phyloP scores from a whole-genome alignment of 2,329 filamentous ascomycete species.

The Nannizziopsis barbatae region DNA sequence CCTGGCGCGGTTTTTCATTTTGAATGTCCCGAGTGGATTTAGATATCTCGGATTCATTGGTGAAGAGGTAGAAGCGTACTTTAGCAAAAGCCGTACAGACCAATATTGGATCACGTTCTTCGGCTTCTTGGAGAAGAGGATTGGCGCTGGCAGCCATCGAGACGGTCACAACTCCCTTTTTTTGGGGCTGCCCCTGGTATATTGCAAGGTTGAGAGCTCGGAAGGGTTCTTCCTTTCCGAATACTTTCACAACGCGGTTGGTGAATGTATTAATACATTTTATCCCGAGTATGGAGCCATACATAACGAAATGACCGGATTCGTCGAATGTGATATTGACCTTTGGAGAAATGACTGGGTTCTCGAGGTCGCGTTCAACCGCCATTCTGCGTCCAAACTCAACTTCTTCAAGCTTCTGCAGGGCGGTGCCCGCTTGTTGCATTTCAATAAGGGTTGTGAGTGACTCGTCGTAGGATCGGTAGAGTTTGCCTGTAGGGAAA shows the following conservation, averaged over 20 bases:
- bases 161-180: conserved; percentile 84
- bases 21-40: conserved; percentile 83
- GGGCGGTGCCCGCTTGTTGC: conserved; percentile 82
- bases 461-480: conserved; percentile 91
- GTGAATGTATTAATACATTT: conserved; percentile 96
- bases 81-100: conserved; percentile 75
- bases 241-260: conserved; percentile 81
- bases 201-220: conserved; percentile 70
- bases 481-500: conserved; percentile 75
- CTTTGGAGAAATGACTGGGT: conserved; percentile 53
- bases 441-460: conserved; percentile 79
- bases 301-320: conserved; percentile 87
- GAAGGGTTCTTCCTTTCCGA: conserved; percentile 80
- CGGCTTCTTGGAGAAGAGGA: conserved; percentile 82
- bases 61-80: conserved; percentile 95
- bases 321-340: conserved; percentile 91
- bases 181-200: conserved; percentile 91
- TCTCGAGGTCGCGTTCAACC: conserved; percentile 75
- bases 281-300: conserved; percentile 80
- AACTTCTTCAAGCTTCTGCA: conserved; percentile 72
- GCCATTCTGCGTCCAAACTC: conserved; percentile 85
- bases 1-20: conserved; percentile 76
- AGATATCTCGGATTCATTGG: conserved; percentile 71
- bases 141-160: conserved; percentile 96
- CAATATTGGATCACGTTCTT: conserved; percentile 80